Conservation (phyloP, 1,284 basidiomycete species). For the Moniliophthora roreri region DNA sequence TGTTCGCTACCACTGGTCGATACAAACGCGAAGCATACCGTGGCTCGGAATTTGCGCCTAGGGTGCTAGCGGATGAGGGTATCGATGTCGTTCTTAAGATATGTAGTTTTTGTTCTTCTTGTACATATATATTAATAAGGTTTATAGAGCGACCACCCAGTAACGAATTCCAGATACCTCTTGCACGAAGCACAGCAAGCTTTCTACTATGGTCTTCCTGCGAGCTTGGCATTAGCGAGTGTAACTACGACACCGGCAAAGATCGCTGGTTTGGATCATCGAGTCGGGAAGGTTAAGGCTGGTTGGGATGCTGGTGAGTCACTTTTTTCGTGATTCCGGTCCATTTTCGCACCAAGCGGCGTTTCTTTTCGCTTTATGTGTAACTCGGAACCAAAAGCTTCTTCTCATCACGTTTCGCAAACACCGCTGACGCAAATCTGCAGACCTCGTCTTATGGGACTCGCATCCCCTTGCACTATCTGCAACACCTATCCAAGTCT, state of each 20-base stretch:
- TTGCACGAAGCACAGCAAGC: conserved; percentile 88
- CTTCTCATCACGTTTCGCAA: background rate
- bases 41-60: conserved; percentile 75
- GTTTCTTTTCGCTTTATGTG: no score
- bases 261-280: conserved; percentile 65
- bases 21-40: conserved; percentile 83
- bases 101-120: background rate
- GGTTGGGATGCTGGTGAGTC: conserved; percentile 44
- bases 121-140: background rate
- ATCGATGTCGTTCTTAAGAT: conserved; percentile 72
- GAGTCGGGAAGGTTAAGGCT: conserved; percentile 62
- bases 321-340: no score
- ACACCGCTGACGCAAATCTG: background rate
- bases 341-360: no score
- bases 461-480: conserved; percentile 66
- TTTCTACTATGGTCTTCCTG: conserved; percentile 59
- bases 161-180: conserved; percentile 76
- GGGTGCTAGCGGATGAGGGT: conserved; percentile 67
- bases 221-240: conserved; percentile 51
- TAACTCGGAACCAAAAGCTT: no score
- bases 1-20: conserved; percentile 71
- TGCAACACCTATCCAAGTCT: conserved; percentile 63
- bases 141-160: conserved; percentile 68
- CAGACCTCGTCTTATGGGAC: conserved; percentile 57
- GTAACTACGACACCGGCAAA: conserved; percentile 70